Percentiles rank a stretch among this genome's conserved stretches.
These are phyloP conservation scores for Sporothrix pallida DNA, from an alignment of 2,329 filamentous ascomycete genomes.

Conservation along the genomic window DNA sequence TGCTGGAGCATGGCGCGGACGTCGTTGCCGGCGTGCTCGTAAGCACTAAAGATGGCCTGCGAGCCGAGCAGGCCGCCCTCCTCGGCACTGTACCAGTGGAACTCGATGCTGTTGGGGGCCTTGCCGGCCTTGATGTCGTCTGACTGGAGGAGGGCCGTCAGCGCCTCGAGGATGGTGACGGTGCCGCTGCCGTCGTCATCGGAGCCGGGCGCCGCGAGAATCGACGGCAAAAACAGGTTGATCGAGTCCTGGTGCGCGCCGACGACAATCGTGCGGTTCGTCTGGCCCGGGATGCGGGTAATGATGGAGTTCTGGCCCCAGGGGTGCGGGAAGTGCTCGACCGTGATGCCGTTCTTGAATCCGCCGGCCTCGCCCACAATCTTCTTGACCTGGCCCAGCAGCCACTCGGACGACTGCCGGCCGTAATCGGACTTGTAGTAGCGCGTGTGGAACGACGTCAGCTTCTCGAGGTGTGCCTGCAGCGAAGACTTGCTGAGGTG, in stretches of 20 bases:
- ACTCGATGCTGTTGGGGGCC: constrained; percentile 86
- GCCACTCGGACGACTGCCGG: constrained; percentile 84
- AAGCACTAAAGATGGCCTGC: constrained; percentile 85
- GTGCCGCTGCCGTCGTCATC: constrained; percentile 94
- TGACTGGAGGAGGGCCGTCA: constrained; percentile 79
- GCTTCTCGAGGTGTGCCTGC: constrained; percentile 75
- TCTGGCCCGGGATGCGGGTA: constrained; percentile 85
- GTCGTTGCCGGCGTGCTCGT: constrained; percentile 73
- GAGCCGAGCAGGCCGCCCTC: constrained; percentile 86
- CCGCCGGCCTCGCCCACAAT: constrained; percentile 76
- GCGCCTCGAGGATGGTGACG: constrained; percentile 90
- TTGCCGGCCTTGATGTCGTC: constrained; percentile 72
- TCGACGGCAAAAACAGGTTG: constrained; percentile 85
- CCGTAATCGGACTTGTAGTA: constrained; percentile 81
- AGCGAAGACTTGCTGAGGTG: constrained; percentile 78
- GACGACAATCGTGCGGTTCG: constrained; percentile 82
- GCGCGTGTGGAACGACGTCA: constrained; percentile 79
- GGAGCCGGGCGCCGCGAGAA: constrained; percentile 87
- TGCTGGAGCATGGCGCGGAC: constrained; percentile 98
- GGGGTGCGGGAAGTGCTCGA: constrained; percentile 75
- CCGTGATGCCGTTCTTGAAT: constrained; percentile 67
- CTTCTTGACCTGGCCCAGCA: constrained; percentile 74
- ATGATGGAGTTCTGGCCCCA: constrained; percentile 94
- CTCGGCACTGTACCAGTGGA: constrained; percentile 95
- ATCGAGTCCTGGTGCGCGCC: constrained; percentile 95